Evolutionary conservation across 2,329 filamentous ascomycete species (phyloP), one percentile per base, ranked within the genome.

Genomic region (Cordyceps cateniannulata): DNA sequence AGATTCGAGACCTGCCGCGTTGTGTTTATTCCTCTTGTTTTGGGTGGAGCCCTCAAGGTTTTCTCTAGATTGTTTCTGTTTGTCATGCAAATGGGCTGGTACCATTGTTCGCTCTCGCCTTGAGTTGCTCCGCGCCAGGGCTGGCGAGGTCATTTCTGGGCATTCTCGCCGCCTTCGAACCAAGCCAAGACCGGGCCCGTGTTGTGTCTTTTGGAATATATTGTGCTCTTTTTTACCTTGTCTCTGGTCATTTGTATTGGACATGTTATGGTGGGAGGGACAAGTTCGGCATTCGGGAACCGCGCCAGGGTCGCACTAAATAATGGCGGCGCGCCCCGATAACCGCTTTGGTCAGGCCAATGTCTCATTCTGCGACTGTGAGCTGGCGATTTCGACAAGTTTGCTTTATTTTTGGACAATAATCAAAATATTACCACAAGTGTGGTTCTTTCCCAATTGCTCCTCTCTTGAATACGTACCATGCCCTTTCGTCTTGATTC

Each of bases 71-170:
- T 32, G 29, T 42, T 27, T 25, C 45, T 50, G 8, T 42, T 40
- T 58, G 29, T 58, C 55, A 50, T 50, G 18, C 53, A 16, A 29
- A 42, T 58, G 55, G 55, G 45, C 55, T 50, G 55, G 55, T 20
- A 50, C 45, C 45, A 40, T 40, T 22, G 35, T 24, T n/a, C n/a
- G n/a, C 25, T 35, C n/a, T 14, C 38, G 6, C 22, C n/a, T 42
- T 42, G 40, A 16, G 16, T 42, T 16, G 38, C 38, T 42, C 6
- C 8, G 9, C 12, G 29, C 12, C 6, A 7, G 9, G 29, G 5
- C 29, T 32, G 8, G 29, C 16, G 10, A 7, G 3, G 5, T 42
- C 38, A 3, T 3, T n/a, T n/a, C 16, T n/a, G 16, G 38, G 14
- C 5, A 16, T 14, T 42, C 38, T 42, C 16, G 18, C 12, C 3